phyloP scores from a whole-genome alignment of 495 filamentous ascomycete species.

The Coniosporium apollinis region DNA sequence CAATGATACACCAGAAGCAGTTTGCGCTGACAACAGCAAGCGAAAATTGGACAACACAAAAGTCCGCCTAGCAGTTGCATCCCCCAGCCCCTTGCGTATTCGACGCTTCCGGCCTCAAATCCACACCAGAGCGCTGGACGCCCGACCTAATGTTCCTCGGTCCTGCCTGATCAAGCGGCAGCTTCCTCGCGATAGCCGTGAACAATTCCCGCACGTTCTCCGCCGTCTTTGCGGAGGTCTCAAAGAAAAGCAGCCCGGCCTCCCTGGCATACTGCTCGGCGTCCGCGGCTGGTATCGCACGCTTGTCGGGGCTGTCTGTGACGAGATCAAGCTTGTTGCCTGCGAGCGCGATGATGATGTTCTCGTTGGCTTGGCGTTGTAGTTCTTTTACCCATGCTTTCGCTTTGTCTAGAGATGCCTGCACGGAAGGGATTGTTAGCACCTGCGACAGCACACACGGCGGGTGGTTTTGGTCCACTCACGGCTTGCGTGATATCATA shows the following conservation, averaged over 20 bases:
- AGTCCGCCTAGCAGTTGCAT: constrained; percentile 50
- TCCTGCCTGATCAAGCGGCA: constrained; percentile 87
- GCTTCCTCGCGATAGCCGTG: constrained; percentile 93
- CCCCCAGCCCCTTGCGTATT: constrained; percentile 56
- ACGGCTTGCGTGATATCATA: constrained; percentile 99
- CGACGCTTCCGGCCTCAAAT: constrained; percentile 58
- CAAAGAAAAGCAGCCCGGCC: constrained; percentile 87
- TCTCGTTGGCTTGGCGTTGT: constrained; percentile 96
- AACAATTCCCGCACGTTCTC: constrained; percentile 93
- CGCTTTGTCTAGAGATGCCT: constrained; percentile 95
- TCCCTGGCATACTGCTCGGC: constrained; percentile 91
- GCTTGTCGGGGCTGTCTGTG: constrained; percentile 76
- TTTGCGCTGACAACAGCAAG: no score
- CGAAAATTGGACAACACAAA: background rate
- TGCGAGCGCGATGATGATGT: constrained; percentile 95
- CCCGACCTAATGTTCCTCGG: constrained; percentile 64
- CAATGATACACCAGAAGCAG: no score
- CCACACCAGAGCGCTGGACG: constrained; percentile 57
- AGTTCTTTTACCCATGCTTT: constrained; percentile 99
- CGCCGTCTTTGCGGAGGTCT: constrained; percentile 91
- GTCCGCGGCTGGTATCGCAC: constrained; percentile 72
- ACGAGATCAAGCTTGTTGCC: constrained; percentile 97
- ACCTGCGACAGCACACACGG: constrained; percentile 5
- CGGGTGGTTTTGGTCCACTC: constrained; percentile 25
- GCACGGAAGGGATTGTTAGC: no score